Evolutionary conservation across 331 rosid species (phyloP), one percentile per base, ranked within the genome.

Genomic region (Erythrophleum ivorense): DNA sequence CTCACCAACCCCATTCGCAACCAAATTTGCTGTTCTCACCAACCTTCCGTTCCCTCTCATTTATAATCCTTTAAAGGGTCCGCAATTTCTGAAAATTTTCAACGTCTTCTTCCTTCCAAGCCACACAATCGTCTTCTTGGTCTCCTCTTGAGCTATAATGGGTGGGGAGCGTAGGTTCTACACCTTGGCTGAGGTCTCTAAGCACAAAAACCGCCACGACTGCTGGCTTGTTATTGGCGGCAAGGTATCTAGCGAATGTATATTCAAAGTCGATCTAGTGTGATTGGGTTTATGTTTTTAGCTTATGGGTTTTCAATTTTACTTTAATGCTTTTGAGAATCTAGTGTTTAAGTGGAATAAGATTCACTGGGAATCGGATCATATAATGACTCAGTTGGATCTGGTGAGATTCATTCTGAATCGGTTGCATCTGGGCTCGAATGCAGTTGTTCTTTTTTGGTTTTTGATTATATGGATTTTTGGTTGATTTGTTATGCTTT

Each of bases 221-320:
- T 93, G 97, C 58, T 93, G 97, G 97, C 88, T 93, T 34, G 53
- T 93, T 78, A 90, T 93, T 68, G 73, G 81, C n/a, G 94, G 88
- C 87, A 91, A 88, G 93, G 97, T 91, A 70, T 64, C 40, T 24
- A 5, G 8, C 70, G 7, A 13, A 43, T 81, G 41, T 77, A 12
- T 6, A 15, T 60, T 38, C 67, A 45, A 13, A 57, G 5, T 43
- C 3, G 36, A 46, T 6, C 15, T 18, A 14, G 3, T 7, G 19
- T 48, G 49, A 24, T 13, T 8, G 46, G 24, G 46, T 59, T 82
- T 78, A 0, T 48, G 58, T 29, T 83, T 73, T 19, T 41, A 60
- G 4, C 14, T 24, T 12, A 2, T 60, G 24, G 40, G 31, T 18
- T 66, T 66, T 24, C 21, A 2, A 14, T 46, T 12, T 65, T 54